phyloP scores from a whole-genome alignment of 2,329 filamentous ascomycete genomes.

The Claviceps pazoutovae region DNA sequence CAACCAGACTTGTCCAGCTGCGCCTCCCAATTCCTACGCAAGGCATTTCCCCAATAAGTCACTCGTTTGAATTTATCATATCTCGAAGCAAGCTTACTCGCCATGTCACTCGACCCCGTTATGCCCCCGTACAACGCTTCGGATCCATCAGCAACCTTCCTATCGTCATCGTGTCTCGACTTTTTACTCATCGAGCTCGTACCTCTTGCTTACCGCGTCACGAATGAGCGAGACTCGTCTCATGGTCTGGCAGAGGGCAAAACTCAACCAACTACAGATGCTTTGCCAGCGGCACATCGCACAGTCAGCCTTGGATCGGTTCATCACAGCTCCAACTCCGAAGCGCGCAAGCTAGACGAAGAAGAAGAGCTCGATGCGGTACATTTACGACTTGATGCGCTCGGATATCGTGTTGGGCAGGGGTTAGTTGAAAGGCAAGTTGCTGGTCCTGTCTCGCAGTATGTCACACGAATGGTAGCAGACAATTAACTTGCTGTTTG shows the following conservation, averaged over 20 bases:
- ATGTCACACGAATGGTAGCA: neutral
- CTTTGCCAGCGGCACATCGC: neutral
- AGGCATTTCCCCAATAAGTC: too few relatives aligned
- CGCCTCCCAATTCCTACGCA: neutral
- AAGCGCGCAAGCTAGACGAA: conserved; percentile 37
- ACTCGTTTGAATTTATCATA: too few relatives aligned
- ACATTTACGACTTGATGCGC: conserved; percentile 66
- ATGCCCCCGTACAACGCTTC: conserved; percentile 55
- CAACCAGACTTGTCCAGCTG: neutral
- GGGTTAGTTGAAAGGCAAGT: conserved; percentile 78
- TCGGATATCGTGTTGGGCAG: conserved; percentile 86
- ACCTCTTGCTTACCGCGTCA: conserved; percentile 78
- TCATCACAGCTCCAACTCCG: conserved; percentile 8
- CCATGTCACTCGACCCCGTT: conserved; percentile 61
- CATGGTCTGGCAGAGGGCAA: conserved; percentile 10
- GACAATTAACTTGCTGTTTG: neutral
- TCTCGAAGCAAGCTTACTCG: neutral
- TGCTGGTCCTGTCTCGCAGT: neutral
- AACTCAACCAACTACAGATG: conserved; percentile 8
- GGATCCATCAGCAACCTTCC: conserved; percentile 62
- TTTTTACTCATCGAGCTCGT: conserved; percentile 94
- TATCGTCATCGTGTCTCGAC: conserved; percentile 78
- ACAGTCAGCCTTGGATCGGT: conserved; percentile 14
- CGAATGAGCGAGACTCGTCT: conserved; percentile 51
- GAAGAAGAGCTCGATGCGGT: conserved; percentile 77